Base-by-base conservation (phyloP, 805 yeast species). In the Saccharomyces mikatae region DNA sequence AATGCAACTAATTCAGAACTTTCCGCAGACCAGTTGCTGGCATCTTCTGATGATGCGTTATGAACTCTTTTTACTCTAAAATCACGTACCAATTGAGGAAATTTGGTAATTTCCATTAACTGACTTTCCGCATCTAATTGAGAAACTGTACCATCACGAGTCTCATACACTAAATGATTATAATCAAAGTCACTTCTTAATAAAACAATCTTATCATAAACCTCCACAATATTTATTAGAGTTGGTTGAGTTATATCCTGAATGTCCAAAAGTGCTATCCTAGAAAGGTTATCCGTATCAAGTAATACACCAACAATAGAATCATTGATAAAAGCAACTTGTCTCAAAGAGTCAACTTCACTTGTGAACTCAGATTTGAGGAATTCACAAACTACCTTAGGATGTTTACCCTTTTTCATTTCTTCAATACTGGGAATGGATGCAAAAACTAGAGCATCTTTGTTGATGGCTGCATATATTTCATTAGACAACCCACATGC, bases 71-170 rank as follows among this genome's bases (percentile, higher is more conserved):
- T 73, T 2, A 83, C 78, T 60, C 80, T 81, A 59, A 75, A 80
- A 57, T 77, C 86, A 52, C 79, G 79, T 62, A 95, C 89, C 28
- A 87, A 71, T 62, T 80, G 86, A 1, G 92, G 91, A 58, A 90
- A 83, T 54, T 76, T 75, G 2, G 80, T 67, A 4, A 85, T 63
- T 36, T 69, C 68, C 0, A 58, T 54, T 2, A 71, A 31, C 52
- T 63, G 58, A 56, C 69, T 69, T 29, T 67, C 64, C 11, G 62
- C 41, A 62, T 74, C 69, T 24, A 83, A 54, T 54, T 73, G 72
- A 59, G 71, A 72, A 3, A 88, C 77, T 3, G 80, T 65, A 21
- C 90, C 89, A 64, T 83, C 84, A 41, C 85, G 76, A 1, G 84
- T 77, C 67, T 89, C 84, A 59, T 79, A 79, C 2, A 82, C 79